Evolutionary conservation across 1,139 yeast species (phyloP).

Genomic region (Diutina mesorugosa): DNA sequence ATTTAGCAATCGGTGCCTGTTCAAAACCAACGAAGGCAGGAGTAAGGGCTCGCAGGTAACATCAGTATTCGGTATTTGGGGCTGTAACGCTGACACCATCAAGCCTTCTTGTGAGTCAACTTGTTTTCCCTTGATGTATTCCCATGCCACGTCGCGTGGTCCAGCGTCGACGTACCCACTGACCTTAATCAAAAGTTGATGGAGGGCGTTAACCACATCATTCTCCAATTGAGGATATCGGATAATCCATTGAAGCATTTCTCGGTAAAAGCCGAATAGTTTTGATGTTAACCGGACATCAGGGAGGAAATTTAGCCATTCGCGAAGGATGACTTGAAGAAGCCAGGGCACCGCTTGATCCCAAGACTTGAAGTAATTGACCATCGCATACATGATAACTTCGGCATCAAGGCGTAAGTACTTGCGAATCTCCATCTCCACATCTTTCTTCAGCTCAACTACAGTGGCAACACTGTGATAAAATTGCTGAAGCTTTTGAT

Average conservation of each 20-base stretch:
- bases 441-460: not conserved
- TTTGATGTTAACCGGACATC: conserved; percentile 10
- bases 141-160: not conserved
- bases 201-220: conserved; percentile 2
- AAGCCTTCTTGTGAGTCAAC: conserved; percentile 2
- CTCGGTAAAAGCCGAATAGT: conserved; percentile 13
- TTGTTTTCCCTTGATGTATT: not conserved
- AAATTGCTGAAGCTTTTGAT: not conserved
- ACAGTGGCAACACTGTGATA: not conserved
- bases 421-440: not conserved
- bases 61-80: conserved; percentile 1
- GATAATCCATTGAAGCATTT: conserved; percentile 9
- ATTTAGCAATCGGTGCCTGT: not conserved
- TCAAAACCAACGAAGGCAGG: not conserved
- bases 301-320: conserved; percentile 5
- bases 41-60: not conserved
- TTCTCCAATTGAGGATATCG: not conserved
- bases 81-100: conserved; percentile 4
- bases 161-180: conserved; percentile 22
- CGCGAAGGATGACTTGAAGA: not conserved
- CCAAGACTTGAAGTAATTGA: not conserved
- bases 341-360: not conserved
- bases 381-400: not conserved
- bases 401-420: not conserved
- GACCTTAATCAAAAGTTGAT: conserved; percentile 9